Evolutionary conservation across 495 filamentous ascomycete species (phyloP).

Genomic region (Lindgomyces ingoldianus): DNA sequence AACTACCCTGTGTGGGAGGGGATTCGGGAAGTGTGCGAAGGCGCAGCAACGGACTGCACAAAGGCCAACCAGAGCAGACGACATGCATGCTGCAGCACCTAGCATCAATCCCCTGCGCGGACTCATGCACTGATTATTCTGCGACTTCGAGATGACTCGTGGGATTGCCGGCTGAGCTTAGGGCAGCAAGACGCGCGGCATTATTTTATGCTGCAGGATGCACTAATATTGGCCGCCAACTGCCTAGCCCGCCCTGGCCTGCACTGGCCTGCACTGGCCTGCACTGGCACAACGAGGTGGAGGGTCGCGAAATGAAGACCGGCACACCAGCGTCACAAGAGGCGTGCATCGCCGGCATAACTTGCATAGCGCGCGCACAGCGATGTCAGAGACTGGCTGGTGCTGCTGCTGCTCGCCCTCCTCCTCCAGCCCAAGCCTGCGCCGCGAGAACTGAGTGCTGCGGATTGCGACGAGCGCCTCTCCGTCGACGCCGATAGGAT

Average conservation of each 20-base stretch:
- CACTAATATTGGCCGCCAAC: slow-evolving; percentile 39
- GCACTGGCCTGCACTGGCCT: slow-evolving; percentile 16
- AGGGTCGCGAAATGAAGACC: slow-evolving; percentile 34
- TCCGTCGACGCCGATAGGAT: slow-evolving; percentile 12
- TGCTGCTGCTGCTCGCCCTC: slow-evolving; percentile 12
- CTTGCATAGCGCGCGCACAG: slow-evolving; percentile 1
- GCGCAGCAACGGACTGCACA: slow-evolving; percentile 37
- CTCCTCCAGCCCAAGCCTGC: no score
- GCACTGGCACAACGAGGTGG: slow-evolving; percentile 13
- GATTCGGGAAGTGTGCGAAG: slow-evolving; percentile 35
- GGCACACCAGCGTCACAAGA: slow-evolving; percentile 25
- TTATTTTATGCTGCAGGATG: slow-evolving; percentile 39
- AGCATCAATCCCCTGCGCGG: slow-evolving; percentile 26
- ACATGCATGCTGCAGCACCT: slow-evolving; percentile 30
- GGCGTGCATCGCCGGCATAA: background rate
- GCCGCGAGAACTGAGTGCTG: no score
- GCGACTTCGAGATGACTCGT: slow-evolving; percentile 37
- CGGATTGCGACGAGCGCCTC: no score
- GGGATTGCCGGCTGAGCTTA: slow-evolving; percentile 34
- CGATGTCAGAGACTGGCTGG: background rate
- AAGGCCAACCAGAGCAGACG: slow-evolving; percentile 30
- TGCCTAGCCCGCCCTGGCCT: slow-evolving; percentile 1
- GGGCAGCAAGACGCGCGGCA: slow-evolving; percentile 41
- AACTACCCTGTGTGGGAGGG: slow-evolving; percentile 37
- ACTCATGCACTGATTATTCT: slow-evolving; percentile 39